Evolutionary conservation across 495 filamentous ascomycete genomes (phyloP).

Genomic region (Talaromyces borbonicus): DNA sequence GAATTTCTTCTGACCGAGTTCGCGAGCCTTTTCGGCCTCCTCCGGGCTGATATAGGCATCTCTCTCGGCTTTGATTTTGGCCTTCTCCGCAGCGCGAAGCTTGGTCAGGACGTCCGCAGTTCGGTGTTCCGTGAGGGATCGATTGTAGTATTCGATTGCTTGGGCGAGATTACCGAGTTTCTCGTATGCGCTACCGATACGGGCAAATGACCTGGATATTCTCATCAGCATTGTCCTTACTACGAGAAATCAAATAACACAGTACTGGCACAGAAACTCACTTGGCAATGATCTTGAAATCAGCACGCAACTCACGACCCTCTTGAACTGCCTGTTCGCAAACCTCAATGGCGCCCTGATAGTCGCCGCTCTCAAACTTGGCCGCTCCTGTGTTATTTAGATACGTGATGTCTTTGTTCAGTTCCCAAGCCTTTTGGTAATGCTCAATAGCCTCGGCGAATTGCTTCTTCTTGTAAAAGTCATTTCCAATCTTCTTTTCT

Average conservation of each 20-base stretch:
- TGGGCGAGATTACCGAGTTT: constrained; percentile 70
- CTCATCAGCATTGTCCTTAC: constrained; percentile 10
- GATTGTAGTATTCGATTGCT: constrained; percentile 86
- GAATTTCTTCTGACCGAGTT: constrained; percentile 91
- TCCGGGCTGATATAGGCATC: constrained; percentile 78
- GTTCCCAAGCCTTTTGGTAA: constrained; percentile 90
- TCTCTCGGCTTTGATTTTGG: constrained; percentile 66
- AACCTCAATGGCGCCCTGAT: constrained; percentile 70
- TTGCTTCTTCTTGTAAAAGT: constrained; percentile 95
- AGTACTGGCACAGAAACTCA: too few relatives aligned
- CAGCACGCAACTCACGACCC: constrained; percentile 73
- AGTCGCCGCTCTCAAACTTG: constrained; percentile 92
- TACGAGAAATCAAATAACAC: background rate
- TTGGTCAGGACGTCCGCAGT: constrained; percentile 90
- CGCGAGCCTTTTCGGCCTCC: constrained; percentile 91
- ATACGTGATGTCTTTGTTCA: constrained; percentile 94
- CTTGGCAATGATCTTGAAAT: constrained; percentile 97
- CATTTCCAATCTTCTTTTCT: constrained; percentile 89
- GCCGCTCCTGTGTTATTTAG: constrained; percentile 93
- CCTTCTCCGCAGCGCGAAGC: constrained; percentile 86
- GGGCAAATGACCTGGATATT: constrained; percentile 67
- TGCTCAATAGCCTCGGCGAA: constrained; percentile 92
- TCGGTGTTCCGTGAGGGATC: constrained; percentile 90
- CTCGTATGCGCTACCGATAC: constrained; percentile 85
- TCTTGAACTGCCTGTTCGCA: constrained; percentile 86